Percentiles rank a stretch among this genome's conserved stretches.
phyloP scores from a whole-genome alignment of 2,329 filamentous ascomycete species.

The Eurotiales sp. region DNA sequence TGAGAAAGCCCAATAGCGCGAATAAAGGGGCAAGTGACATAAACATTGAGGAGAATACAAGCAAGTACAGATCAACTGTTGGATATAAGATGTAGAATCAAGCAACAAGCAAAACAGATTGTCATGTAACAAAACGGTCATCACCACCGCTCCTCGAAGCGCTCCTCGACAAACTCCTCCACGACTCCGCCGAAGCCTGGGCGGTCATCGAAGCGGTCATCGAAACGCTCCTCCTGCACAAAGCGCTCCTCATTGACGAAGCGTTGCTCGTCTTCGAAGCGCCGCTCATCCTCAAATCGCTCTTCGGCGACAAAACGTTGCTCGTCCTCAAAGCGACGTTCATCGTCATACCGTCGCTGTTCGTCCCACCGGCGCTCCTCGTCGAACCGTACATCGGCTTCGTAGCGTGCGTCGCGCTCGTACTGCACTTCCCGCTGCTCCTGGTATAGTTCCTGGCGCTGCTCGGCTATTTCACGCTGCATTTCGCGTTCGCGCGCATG shows the following conservation, averaged over 20 bases:
- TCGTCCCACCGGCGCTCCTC: background rate
- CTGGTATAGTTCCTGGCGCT: conserved; percentile 9
- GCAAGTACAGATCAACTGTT: background rate
- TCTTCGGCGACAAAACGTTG: conserved; percentile 9
- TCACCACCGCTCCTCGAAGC: conserved; percentile 8
- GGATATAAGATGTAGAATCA: background rate
- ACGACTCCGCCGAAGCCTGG: no score
- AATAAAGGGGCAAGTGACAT: no score
- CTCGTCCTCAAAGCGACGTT: background rate
- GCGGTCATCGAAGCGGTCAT: background rate
- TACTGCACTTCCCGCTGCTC: conserved; percentile 7
- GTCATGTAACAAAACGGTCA: no score
- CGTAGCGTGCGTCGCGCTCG: conserved; percentile 6
- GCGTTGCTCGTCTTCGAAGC: background rate
- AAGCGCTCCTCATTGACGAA: background rate
- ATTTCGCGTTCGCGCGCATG: conserved; percentile 4
- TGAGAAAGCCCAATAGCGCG: no score
- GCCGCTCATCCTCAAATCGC: conserved; percentile 2
- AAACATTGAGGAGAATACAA: no score
- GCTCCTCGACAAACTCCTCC: background rate
- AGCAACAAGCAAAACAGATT: background rate
- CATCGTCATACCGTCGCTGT: background rate
- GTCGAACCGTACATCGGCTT: background rate
- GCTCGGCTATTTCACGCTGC: background rate
- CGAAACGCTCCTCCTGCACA: background rate